Evolutionary conservation across 2,329 filamentous ascomycete genomes (phyloP), one percentile per base, ranked within the genome.

Genomic region (Aciculosporium take): DNA sequence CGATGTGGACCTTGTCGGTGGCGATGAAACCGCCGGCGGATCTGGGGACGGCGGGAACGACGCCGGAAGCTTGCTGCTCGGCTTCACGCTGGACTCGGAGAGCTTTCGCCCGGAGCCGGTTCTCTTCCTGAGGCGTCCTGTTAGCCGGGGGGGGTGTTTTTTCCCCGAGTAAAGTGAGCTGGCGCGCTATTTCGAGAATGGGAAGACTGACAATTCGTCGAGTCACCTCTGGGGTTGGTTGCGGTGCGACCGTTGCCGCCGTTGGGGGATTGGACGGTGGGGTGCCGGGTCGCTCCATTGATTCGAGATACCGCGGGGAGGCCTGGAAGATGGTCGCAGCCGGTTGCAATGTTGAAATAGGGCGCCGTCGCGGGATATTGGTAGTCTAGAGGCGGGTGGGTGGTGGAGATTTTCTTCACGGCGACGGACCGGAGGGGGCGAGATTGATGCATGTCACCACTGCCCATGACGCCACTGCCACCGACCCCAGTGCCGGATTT

Each of bases 91-190:
- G 79, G 50, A 84, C 76, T 44, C 84, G 81, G 15, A 88, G 68
- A 2, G 87, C 88, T 70, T 95, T 96, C 42, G 91, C 85, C 62
- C 79, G 84, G 24, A 95, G 73, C 17, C 89, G 77, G 52, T 80
- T 88, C 59, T 89, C 79, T 75, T 95, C 89, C 84, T 91, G 44
- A 3, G 34, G 5, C 12, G 1, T 31, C 6, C n/a, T 38, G 45
- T 52, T 34, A 55, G 51, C 25, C 13, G 20, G 23, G 7, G 23
- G 21, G 5, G 5, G 7, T 17, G 5, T 4, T 33, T 33, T 3
- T 20, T n/a, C n/a, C n/a, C n/a, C n/a, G n/a, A n/a, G n/a, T n/a
- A n/a, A n/a, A n/a, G n/a, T n/a, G n/a, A n/a, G n/a, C n/a, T n/a
- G n/a, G n/a, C n/a, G n/a, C n/a, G n/a, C n/a, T n/a, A n/a, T n/a